Conservation (phyloP, 495 filamentous ascomycete species). For the Aspergillus nanangensis region DNA sequence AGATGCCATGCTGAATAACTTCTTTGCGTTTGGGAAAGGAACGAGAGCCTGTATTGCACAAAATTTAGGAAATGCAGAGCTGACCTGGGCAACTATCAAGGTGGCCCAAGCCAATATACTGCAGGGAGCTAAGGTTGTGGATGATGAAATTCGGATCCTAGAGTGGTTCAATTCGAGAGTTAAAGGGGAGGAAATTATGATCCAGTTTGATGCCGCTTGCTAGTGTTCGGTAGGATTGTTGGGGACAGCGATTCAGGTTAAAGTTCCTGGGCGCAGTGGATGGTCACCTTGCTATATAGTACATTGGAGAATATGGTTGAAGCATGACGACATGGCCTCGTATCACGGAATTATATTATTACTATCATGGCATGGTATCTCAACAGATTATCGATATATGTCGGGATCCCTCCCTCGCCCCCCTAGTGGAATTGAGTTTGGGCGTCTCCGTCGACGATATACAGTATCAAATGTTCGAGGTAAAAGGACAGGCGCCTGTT, state of each 20-base stretch:
- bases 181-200: conserved; percentile 21
- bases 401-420: conserved; percentile 38
- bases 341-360: conserved; percentile 6
- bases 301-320: too few relatives aligned
- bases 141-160: conserved; percentile 35
- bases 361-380: conserved; percentile 18
- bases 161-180: conserved; percentile 49
- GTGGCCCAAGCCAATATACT: conserved; percentile 37
- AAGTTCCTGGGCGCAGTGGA: too few relatives aligned
- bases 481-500: conserved; percentile 6
- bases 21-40: conserved; percentile 46
- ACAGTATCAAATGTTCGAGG: conserved; percentile 9
- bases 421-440: conserved; percentile 18
- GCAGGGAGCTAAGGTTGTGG: conserved; percentile 28
- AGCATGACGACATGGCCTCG: too few relatives aligned
- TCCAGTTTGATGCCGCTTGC: conserved; percentile 9
- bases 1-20: conserved; percentile 33
- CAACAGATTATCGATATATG: conserved; percentile 29
- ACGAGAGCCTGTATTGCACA: conserved; percentile 46
- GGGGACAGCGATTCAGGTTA: background rate
- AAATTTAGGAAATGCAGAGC: conserved; percentile 39
- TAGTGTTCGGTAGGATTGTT: background rate
- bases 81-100: conserved; percentile 30
- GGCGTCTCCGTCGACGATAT: conserved; percentile 20
- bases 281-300: too few relatives aligned